Conservation (phyloP, 495 filamentous ascomycete genomes). For the Halenospora varia region DNA sequence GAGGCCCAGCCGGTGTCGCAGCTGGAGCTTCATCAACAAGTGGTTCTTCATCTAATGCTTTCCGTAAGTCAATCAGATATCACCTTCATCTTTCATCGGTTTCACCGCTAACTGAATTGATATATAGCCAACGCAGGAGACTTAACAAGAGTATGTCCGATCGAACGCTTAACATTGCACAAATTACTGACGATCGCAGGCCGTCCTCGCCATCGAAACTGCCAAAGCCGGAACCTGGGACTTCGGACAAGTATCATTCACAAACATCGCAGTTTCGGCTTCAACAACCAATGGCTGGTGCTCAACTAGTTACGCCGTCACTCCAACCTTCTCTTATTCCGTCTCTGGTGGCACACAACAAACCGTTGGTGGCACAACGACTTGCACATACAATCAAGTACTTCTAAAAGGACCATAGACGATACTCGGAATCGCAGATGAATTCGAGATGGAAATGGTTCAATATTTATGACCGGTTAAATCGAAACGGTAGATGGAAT, state of each 20-base stretch:
- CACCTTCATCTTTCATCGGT: background rate
- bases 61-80: slow-evolving; percentile 29
- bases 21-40: background rate
- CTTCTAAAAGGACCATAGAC: background rate
- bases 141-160: background rate
- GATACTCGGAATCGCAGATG: too few species aligned
- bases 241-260: background rate
- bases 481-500: too few species aligned
- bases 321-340: background rate
- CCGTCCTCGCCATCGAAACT: background rate
- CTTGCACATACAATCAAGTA: background rate
- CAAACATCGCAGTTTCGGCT: background rate
- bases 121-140: background rate
- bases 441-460: too few species aligned
- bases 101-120: background rate
- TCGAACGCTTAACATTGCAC: too few species aligned
- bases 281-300: background rate
- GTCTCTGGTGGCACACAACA: background rate
- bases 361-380: background rate
- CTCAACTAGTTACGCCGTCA: slow-evolving; percentile 1
- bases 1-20: background rate
- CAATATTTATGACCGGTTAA: too few species aligned
- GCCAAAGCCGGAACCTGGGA: background rate
- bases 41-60: slow-evolving; percentile 4
- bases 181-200: background rate